Evolutionary conservation across 345 rosid genomes (phyloP), one percentile per base, ranked within the genome.

Genomic region (Syzygium jambos): DNA sequence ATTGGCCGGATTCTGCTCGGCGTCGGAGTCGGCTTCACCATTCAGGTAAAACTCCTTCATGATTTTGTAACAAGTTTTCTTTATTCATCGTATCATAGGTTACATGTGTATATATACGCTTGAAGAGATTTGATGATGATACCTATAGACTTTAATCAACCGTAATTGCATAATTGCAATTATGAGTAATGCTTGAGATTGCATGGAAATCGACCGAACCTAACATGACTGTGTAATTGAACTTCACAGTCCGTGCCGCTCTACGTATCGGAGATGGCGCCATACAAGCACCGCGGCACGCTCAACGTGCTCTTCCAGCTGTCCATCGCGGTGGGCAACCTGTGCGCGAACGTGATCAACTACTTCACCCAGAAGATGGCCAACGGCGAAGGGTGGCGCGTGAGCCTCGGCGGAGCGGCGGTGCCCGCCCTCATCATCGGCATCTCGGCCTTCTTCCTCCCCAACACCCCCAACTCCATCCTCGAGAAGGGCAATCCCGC

Each of bases 201-300:
- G 73, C 34, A 61, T 13, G n/a, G 73, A n/a, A 49, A 85, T 56
- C 22, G 8, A 52, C 15, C 6, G 27, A 34, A 7, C 23, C 51
- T 22, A 52, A 84, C 15, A 51, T 77, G 11, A 25, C 65, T 43
- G 7, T 57, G 65, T 57, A 11, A 57, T 57, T 57, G 65, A 46
- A 9, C 43, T 84, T 87, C 86, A 9, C 89, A 93, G 94, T 90
- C 94, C 2, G 92, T 92, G 27, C 95, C 95, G 6, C 85, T 94
- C n/a, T 94, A 93, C 78, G 90, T 93, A 9, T 93, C 94, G 5
- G 96, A 94, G 86, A 94, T 94, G 94, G 94, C 95, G 25, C 95
- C 95, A 0, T 89, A 89, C 27, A 90, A 92, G 90, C 86, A 89
- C 52, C 86, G 96, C 52, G 96, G 96, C 53, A 88, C 91, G 1